Base-by-base conservation (phyloP, 345 rosid genomes). In the Rhizophora apiculata region DNA sequence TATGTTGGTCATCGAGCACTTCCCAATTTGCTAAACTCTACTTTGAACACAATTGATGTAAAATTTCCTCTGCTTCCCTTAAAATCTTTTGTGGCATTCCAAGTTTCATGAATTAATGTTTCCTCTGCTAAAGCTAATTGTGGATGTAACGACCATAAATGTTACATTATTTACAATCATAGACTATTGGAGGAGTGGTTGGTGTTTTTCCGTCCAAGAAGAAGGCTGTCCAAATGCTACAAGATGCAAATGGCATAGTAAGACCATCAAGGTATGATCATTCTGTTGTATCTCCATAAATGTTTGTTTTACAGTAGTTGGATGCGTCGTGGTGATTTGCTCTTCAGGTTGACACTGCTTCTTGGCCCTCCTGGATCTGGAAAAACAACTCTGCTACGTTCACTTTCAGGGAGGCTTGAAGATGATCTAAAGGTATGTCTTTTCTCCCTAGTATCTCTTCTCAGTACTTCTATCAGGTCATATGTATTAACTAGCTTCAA, bases 1-100 rank as follows among this genome's bases (percentile, higher is more conserved):
- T 72, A 82, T 43, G 79, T 79, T 52, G 85, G 81, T 51, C 69
- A 68, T 0, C 72, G 85, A 67, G 85, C 85, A 30, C 81, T 82
- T 22, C 85, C 85, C 2, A 76, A 83, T 37, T 64, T 82, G 62
- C 70, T 74, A 20, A 82, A 82, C 68, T 52, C 79, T 60, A 55
- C 81, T 74, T 26, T 79, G 60, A 82, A 82, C 30, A 49, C 81
- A 5, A 15, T 77, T 3, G 81, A 82, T 83, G 85, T 82, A 61
- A 43, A 31, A 54, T 56, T 8, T 53, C 24, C 9, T 32, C 48
- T 39, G 48, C 48, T 10, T 39, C 3, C 48, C 13, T 39, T 11
- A 11, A 11, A 11, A 11, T 39, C 49, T 43, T 43, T 43, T 43
- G 4, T 15, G 3, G 49, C 49, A 15, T 43, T 43, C 19, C 49